A percentile compares a stretch with the other conserved stretches of the same genome.
These are phyloP conservation scores for Platismatia glauca DNA, from an alignment of 495 filamentous ascomycete genomes.

Conservation along the genomic window DNA sequence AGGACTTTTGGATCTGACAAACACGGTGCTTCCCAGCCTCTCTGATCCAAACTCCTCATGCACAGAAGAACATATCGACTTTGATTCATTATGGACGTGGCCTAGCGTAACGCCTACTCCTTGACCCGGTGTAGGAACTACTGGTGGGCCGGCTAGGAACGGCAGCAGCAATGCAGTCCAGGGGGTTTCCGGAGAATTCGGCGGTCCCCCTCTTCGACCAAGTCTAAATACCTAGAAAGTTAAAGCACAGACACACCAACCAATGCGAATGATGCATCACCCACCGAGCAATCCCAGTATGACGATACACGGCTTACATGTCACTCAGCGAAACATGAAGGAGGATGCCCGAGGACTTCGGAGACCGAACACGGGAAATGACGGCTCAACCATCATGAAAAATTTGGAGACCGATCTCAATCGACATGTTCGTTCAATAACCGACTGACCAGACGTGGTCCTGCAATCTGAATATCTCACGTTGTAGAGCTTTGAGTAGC, in stretches of 20 bases:
- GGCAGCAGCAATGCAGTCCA: neutral
- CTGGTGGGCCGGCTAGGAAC: neutral
- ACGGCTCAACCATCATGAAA: neutral
- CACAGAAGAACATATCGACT: slow-evolving; percentile 43
- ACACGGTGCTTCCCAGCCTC: slow-evolving; percentile 35
- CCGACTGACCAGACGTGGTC: neutral
- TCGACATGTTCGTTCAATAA: neutral
- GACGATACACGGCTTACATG: neutral
- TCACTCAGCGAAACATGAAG: neutral
- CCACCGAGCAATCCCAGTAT: neutral
- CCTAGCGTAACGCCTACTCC: neutral
- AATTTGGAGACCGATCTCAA: neutral
- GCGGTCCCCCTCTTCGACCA: neutral
- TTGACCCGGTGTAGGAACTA: neutral
- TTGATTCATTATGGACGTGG: slow-evolving; percentile 43
- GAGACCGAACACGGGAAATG: neutral
- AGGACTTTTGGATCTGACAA: slow-evolving; percentile 43
- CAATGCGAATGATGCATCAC: neutral
- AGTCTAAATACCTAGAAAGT: neutral
- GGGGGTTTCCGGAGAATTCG: too few relatives aligned
- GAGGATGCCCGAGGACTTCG: neutral
- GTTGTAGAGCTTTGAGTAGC: neutral
- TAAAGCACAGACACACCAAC: neutral
- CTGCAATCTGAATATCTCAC: neutral
- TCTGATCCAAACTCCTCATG: slow-evolving; percentile 37